Percentiles rank a stretch among this genome's conserved stretches.
Conservation (phyloP, 495 filamentous ascomycete species). For the Trichoderma parareesei region DNA sequence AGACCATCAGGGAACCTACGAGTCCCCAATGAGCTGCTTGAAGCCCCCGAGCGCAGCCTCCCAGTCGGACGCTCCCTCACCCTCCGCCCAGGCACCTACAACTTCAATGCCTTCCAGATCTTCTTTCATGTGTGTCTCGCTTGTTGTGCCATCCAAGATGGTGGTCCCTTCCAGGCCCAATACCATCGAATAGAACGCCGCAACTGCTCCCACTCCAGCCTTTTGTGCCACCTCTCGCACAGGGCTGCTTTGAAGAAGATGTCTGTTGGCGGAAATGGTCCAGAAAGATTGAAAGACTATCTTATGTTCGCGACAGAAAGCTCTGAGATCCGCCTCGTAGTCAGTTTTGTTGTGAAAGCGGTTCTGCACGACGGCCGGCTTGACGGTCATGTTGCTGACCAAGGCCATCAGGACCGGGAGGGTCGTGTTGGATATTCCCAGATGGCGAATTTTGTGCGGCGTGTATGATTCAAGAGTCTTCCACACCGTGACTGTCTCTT, state of each 20-base stretch:
- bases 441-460: slow-evolving; percentile 48
- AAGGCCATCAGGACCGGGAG: slow-evolving; percentile 47
- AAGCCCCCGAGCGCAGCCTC: slow-evolving; percentile 36
- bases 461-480: slow-evolving; percentile 54
- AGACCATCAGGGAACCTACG: neutral
- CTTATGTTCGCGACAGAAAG: slow-evolving; percentile 50
- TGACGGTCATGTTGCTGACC: slow-evolving; percentile 24
- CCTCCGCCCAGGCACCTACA: slow-evolving; percentile 40
- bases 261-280: slow-evolving; percentile 65
- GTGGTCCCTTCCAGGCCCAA: slow-evolving; percentile 48
- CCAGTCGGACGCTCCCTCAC: slow-evolving; percentile 38
- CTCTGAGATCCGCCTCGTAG: slow-evolving; percentile 54
- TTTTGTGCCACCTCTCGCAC: slow-evolving; percentile 45
- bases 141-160: slow-evolving; percentile 65
- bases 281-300: slow-evolving; percentile 72
- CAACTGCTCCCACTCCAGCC: slow-evolving; percentile 37
- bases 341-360: slow-evolving; percentile 53
- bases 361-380: slow-evolving; percentile 62
- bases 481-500: slow-evolving; percentile 60
- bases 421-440: slow-evolving; percentile 67
- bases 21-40: slow-evolving; percentile 39
- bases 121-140: slow-evolving; percentile 51
- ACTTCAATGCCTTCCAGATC: slow-evolving; percentile 51
- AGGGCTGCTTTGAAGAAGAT: slow-evolving; percentile 41
- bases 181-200: slow-evolving; percentile 61